These are phyloP conservation scores for Colletotrichum nymphaeae DNA, from an alignment of 2,329 filamentous ascomycete genomes.

Conservation along the genomic window DNA sequence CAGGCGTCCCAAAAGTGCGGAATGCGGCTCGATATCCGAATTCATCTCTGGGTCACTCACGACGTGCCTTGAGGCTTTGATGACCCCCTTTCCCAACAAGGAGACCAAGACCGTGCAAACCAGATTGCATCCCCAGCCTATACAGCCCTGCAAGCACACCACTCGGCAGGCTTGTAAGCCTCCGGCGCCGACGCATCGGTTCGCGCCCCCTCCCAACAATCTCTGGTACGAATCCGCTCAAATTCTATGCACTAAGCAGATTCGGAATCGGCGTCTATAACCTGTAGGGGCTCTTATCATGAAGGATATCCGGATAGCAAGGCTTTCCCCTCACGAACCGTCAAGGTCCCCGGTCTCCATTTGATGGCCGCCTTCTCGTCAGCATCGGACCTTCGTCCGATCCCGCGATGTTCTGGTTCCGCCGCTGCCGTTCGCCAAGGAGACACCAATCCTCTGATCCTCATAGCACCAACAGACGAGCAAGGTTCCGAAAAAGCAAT, in stretches of 20 bases:
- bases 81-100: conserved; percentile 25
- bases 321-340: conserved; percentile 26
- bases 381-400: conserved; percentile 19
- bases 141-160: conserved; percentile 11
- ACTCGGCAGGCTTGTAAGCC: conserved; percentile 21
- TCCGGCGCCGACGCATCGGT: conserved; percentile 31
- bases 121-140: conserved; percentile 28
- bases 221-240: neutral
- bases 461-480: conserved; percentile 2
- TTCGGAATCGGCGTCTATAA: conserved; percentile 5
- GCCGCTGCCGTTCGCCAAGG: conserved; percentile 3
- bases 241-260: conserved; percentile 24
- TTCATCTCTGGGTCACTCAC: conserved; percentile 8
- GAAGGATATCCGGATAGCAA: neutral
- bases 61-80: conserved; percentile 1
- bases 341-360: conserved; percentile 13
- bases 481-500: conserved; percentile 1
- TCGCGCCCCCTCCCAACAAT: conserved; percentile 32
- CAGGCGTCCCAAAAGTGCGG: neutral
- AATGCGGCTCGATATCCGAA: conserved; percentile 32
- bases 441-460: conserved; percentile 1
- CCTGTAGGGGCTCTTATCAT: conserved; percentile 6
- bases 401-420: neutral
- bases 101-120: conserved; percentile 29
- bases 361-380: conserved; percentile 4